phyloP scores from a whole-genome alignment of 352 stramenopile species.

The Discostella stelligera region DNA sequence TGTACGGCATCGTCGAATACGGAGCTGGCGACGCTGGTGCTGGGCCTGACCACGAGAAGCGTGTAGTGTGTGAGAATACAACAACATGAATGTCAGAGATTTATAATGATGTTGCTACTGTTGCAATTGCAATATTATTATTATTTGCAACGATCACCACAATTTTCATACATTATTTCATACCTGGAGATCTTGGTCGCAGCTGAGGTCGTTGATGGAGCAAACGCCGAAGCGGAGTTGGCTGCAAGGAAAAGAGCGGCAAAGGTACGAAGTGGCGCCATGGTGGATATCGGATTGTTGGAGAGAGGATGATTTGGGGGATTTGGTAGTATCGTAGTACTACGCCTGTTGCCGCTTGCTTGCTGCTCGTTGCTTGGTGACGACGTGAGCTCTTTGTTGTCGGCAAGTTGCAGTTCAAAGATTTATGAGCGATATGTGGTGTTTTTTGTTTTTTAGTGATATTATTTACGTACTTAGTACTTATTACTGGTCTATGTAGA shows the following conservation, averaged over 20 bases:
- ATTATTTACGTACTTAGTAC: neutral
- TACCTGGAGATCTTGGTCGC: slow-evolving; percentile 57
- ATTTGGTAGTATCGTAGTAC: too few species aligned
- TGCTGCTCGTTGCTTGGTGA: too few species aligned
- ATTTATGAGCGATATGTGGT: neutral
- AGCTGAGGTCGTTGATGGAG: slow-evolving; percentile 39
- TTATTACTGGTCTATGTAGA: too few species aligned
- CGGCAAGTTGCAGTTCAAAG: neutral
- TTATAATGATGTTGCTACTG: neutral
- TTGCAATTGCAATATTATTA: neutral
- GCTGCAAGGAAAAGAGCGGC: slow-evolving; percentile 61
- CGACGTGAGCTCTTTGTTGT: neutral
- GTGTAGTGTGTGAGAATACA: too few species aligned
- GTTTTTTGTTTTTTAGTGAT: neutral
- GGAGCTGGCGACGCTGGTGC: slow-evolving; percentile 44
- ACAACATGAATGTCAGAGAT: too few species aligned
- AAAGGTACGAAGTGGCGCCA: slow-evolving; percentile 67
- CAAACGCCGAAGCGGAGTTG: slow-evolving; percentile 63
- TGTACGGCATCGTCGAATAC: slow-evolving; percentile 75
- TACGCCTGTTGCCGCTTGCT: neutral
- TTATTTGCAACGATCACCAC: neutral
- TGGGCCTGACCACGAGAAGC: slow-evolving; percentile 28
- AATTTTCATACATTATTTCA: slow-evolving; percentile 5
- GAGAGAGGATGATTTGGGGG: too few species aligned
- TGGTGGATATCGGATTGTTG: slow-evolving; percentile 14